Base-by-base conservation (phyloP, 2,329 filamentous ascomycete genomes). In the Aureobasidium vineae region DNA sequence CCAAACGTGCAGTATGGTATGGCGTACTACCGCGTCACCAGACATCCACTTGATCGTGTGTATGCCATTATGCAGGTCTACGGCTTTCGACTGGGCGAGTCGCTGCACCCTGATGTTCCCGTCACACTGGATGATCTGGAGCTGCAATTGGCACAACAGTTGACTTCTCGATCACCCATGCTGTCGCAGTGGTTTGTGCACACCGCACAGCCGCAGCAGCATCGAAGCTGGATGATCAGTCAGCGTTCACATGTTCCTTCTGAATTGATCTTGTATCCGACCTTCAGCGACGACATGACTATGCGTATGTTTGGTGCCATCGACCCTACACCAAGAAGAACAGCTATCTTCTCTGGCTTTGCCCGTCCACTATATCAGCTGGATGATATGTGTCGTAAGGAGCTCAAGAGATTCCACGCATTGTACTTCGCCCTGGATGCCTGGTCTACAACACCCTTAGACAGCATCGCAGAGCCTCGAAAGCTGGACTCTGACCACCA, bases 111-210 rank as follows among this genome's bases (percentile, higher is more conserved):
- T n/a, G 28, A 8, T 10, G 6, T 33, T 5, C 16, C 50, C 5
- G 28, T 53, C 28, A 53, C 50, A 7, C 19, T 53, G 5, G 28
- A 21, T n/a, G 16, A 53, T 15, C 28, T 53, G 2, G 50, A 53
- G 26, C 19, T 36, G 10, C 50, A 53, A 19, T 8, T 53, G 50
- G 50, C 26, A 10, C 26, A 53, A 36, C 28, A 36, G 2, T 36
- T 53, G 28, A 53, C 50, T 8, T 33, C 8, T 19, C 50, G 50
- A 8, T 53, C 50, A 1, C 28, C 50, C 4, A 53, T 53, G 50
- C 28, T 53, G 28, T 53, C 50, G 11, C 50, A 53, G 28, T 53
- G 50, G 50, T 53, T 53, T 16, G 28, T 53, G 5, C 50, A 53
- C 10, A 33, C 50, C 10, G 50, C 50, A 8, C 50, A 13, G 16